phyloP scores from a whole-genome alignment of 2,329 filamentous ascomycete species.

The Phoma sp. region DNA sequence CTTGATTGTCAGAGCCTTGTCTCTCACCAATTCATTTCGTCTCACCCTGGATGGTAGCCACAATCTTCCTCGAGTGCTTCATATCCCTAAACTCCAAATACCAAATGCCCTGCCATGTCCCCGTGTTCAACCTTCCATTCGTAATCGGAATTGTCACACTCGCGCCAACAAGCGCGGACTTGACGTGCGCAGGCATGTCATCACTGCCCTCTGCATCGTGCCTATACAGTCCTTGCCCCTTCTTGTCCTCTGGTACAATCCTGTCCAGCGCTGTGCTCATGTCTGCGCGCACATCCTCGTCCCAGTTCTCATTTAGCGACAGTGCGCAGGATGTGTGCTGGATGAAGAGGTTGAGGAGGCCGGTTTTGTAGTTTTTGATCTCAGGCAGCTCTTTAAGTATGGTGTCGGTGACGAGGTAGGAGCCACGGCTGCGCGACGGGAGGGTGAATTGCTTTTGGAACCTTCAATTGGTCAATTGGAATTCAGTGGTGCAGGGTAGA shows the following conservation, averaged over 20 bases:
- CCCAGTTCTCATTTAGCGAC: conserved; percentile 91
- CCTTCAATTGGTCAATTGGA: conserved; percentile 22
- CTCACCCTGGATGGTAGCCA: conserved; percentile 95
- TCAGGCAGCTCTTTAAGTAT: conserved; percentile 78
- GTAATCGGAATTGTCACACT: conserved; percentile 91
- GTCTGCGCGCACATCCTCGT: conserved; percentile 83
- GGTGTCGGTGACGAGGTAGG: conserved; percentile 86
- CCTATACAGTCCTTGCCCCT: conserved; percentile 69
- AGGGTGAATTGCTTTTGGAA: conserved; percentile 85
- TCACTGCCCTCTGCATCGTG: conserved; percentile 87
- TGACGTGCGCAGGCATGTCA: conserved; percentile 97
- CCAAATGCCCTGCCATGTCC: conserved; percentile 91
- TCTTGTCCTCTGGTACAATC: conserved; percentile 80
- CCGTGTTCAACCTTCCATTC: conserved; percentile 76
- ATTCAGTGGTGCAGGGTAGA: background rate
- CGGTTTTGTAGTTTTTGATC: conserved; percentile 79
- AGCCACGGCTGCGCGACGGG: conserved; percentile 78
- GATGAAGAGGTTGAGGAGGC: conserved; percentile 80
- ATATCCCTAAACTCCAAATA: conserved; percentile 85
- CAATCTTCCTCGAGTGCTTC: conserved; percentile 80
- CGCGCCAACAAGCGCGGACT: conserved; percentile 86
- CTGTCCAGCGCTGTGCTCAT: conserved; percentile 95
- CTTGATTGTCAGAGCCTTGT: background rate
- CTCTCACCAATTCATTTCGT: conserved; percentile 52
- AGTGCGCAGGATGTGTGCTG: conserved; percentile 95